A percentile compares a stretch with the other conserved stretches of the same genome.
These are phyloP conservation scores for Platanthera guangdongensis DNA, from an alignment of 106 monocot species.

Conservation along the genomic window DNA sequence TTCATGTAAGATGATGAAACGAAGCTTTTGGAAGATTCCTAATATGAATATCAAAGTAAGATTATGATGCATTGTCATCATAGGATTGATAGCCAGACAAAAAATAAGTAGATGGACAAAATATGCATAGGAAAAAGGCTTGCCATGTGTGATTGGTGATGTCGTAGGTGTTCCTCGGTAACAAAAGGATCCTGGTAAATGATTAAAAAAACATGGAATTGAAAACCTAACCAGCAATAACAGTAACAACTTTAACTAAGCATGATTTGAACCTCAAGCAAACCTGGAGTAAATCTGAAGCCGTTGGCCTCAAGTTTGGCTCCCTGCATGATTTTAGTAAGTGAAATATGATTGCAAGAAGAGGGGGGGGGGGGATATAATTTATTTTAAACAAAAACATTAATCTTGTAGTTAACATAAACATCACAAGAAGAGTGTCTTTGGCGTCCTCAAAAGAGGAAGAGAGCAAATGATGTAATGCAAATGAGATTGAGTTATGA, in stretches of 20 bases:
- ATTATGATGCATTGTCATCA: not conserved
- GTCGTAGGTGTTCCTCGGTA: constrained; percentile 26
- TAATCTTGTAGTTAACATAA: no score
- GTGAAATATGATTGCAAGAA: not conserved
- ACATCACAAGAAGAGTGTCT: no score
- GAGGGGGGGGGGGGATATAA: no score
- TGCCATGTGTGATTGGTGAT: constrained; percentile 21
- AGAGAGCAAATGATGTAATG: not conserved
- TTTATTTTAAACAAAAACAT: no score
- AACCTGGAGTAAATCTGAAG: constrained; percentile 61
- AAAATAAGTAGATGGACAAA: no score
- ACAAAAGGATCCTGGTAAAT: constrained; percentile 59
- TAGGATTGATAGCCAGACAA: not conserved
- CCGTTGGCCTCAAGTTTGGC: constrained; percentile 53
- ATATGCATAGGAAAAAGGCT: constrained; percentile 5
- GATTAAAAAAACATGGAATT: not conserved
- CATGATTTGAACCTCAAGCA: not conserved
- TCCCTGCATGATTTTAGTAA: constrained; percentile 35
- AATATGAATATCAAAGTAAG: not conserved
- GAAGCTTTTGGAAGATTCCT: constrained; percentile 25
- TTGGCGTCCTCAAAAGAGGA: not conserved
- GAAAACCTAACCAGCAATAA: not conserved
- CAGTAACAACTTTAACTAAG: not conserved
- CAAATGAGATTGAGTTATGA: not conserved
- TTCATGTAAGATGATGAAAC: constrained; percentile 11